These are phyloP conservation scores for Erodium chrysanthum DNA, from an alignment of 441 rosid species.

Conservation along the genomic window DNA sequence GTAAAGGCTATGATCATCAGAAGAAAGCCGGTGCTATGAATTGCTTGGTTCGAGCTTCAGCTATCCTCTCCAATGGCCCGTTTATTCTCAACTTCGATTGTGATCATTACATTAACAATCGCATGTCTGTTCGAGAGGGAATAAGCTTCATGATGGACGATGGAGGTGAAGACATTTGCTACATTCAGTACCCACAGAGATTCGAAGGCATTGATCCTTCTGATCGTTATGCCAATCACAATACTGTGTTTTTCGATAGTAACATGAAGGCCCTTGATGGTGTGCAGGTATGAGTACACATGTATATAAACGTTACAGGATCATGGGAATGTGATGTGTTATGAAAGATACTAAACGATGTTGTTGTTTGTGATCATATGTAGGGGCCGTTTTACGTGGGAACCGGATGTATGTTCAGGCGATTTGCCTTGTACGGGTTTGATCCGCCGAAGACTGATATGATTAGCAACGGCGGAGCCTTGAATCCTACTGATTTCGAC, in stretches of 20 bases:
- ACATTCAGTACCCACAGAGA: conserved; percentile 84
- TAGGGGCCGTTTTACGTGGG: conserved; percentile 72
- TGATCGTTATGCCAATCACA: conserved; percentile 82
- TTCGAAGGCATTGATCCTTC: conserved; percentile 84
- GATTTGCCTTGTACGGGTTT: conserved; percentile 77
- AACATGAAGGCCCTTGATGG: conserved; percentile 88
- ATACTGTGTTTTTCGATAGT: conserved; percentile 81
- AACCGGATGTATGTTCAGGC: conserved; percentile 79
- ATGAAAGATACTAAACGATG: too few species aligned
- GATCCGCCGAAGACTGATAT: conserved; percentile 70
- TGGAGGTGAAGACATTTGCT: conserved; percentile 67
- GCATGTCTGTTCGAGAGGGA: conserved; percentile 70
- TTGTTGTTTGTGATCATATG: background rate
- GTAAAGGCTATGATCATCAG: conserved; percentile 77
- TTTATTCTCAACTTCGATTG: conserved; percentile 79
- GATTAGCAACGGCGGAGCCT: conserved; percentile 32
- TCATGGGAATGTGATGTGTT: too few species aligned
- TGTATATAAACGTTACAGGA: too few species aligned
- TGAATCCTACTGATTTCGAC: conserved; percentile 34
- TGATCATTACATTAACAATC: conserved; percentile 76
- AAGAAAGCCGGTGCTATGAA: conserved; percentile 94
- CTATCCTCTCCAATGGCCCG: conserved; percentile 83
- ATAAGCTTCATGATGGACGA: conserved; percentile 92
- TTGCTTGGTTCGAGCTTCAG: conserved; percentile 70
- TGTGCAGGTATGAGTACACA: conserved; percentile 37